A percentile compares a stretch with the other conserved stretches of the same genome.
Evolutionary conservation across 1,284 basidiomycete genomes (phyloP).

Genomic region (Agaricales sp.): DNA sequence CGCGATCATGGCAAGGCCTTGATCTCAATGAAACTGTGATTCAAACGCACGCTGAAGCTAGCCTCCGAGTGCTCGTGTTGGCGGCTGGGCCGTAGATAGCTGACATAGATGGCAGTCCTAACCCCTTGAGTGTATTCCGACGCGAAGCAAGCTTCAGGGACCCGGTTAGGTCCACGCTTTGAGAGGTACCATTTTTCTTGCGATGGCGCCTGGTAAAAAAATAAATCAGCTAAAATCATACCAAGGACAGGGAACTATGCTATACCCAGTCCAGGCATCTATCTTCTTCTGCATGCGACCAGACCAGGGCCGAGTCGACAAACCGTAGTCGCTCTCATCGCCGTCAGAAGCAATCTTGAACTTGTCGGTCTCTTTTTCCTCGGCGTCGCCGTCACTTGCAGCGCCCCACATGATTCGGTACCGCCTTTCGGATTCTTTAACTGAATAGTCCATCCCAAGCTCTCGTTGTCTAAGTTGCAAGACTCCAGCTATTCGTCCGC

Average conservation of each 20-base stretch:
- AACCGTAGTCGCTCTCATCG: constrained; percentile 16
- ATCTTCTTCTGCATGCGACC: constrained; percentile 58
- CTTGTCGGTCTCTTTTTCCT: constrained; percentile 1
- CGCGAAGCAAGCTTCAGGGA: not conserved
- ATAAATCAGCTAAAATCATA: constrained; percentile 7
- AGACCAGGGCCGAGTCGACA: constrained; percentile 39
- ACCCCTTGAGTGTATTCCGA: not conserved
- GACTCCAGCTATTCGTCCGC: constrained; percentile 19
- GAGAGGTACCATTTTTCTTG: not conserved
- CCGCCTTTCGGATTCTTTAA: constrained; percentile 13
- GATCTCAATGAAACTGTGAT: too few species aligned
- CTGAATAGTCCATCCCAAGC: constrained; percentile 11
- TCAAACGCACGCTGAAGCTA: too few species aligned
- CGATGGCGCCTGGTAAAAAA: constrained; percentile 13
- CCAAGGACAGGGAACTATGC: constrained; percentile 1
- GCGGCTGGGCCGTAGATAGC: too few species aligned
- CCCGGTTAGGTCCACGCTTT: not conserved
- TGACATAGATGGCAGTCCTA: not conserved
- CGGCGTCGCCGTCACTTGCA: constrained; percentile 11
- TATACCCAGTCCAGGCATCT: constrained; percentile 61
- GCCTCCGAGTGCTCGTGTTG: too few species aligned
- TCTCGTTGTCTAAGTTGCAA: constrained; percentile 18
- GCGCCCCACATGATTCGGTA: constrained; percentile 14
- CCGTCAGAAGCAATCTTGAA: not conserved
- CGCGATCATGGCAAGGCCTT: too few species aligned